Conservation (phyloP, 2,329 filamentous ascomycete species). For the Aspergillus ustus region DNA sequence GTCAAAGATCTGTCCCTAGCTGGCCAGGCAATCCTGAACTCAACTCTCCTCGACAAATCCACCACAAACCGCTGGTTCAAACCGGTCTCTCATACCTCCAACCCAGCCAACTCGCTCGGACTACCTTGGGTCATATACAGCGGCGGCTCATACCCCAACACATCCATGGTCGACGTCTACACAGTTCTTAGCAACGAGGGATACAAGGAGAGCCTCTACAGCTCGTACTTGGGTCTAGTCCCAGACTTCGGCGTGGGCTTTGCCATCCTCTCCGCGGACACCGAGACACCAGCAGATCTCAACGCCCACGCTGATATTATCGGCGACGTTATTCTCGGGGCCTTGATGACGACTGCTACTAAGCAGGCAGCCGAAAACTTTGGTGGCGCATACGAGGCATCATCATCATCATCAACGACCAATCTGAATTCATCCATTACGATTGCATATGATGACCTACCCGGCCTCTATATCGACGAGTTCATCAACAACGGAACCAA, state of each 20-base stretch:
- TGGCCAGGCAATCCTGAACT: slow-evolving; percentile 46
- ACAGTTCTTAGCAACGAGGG: slow-evolving; percentile 32
- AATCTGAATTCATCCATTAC: not conserved
- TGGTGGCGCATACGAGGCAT: not conserved
- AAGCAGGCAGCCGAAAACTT: slow-evolving; percentile 3
- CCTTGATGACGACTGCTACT: slow-evolving; percentile 25
- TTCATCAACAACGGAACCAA: slow-evolving; percentile 9
- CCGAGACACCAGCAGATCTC: slow-evolving; percentile 20
- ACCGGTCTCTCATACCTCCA: slow-evolving; percentile 44
- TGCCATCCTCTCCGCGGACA: slow-evolving; percentile 37
- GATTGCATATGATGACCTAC: not conserved
- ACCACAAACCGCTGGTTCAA: slow-evolving; percentile 49
- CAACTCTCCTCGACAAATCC: slow-evolving; percentile 37
- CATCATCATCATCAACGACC: too few relatives aligned
- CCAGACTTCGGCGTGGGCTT: slow-evolving; percentile 44
- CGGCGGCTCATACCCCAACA: slow-evolving; percentile 22
- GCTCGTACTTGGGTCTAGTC: slow-evolving; percentile 38
- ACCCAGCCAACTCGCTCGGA: slow-evolving; percentile 39
- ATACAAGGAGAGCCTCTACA: slow-evolving; percentile 36
- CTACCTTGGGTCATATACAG: slow-evolving; percentile 46
- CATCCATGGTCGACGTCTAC: slow-evolving; percentile 41
- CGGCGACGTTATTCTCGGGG: slow-evolving; percentile 29
- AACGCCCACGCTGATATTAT: slow-evolving; percentile 36
- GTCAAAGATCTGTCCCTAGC: slow-evolving; percentile 42
- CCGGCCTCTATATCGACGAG: slow-evolving; percentile 6